Conservation (phyloP, 108 stramenopile species). For the Phaeodactylum tricornutum region DNA sequence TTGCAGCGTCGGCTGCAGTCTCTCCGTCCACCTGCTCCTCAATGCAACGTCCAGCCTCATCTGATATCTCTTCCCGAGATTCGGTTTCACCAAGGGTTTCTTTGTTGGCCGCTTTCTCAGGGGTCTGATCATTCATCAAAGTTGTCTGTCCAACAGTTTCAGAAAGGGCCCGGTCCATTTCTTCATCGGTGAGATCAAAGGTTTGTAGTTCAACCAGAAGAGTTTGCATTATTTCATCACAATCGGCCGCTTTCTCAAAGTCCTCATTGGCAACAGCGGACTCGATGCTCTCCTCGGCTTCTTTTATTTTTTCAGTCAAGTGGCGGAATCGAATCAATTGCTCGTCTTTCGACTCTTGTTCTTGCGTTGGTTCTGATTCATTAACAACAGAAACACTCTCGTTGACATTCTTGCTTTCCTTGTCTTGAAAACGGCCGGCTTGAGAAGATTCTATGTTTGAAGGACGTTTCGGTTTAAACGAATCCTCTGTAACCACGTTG, state of each 20-base stretch:
- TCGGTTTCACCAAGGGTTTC: background rate
- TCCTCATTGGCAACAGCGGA: slow-evolving; percentile 38
- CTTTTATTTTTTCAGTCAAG: slow-evolving; percentile 15
- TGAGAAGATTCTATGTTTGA: slow-evolving; percentile 4
- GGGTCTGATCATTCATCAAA: background rate
- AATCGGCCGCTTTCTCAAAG: slow-evolving; percentile 35
- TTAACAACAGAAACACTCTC: background rate
- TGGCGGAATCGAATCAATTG: slow-evolving; percentile 12
- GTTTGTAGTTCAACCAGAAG: slow-evolving; percentile 22
- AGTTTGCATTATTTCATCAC: slow-evolving; percentile 29
- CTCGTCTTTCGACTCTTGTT: background rate
- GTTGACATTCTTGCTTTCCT: slow-evolving; percentile 2
- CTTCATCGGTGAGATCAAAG: slow-evolving; percentile 36
- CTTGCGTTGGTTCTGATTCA: background rate
- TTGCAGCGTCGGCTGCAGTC: no score
- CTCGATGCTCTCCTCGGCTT: slow-evolving; percentile 26
- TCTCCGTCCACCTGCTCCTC: no score
- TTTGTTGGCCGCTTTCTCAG: background rate
- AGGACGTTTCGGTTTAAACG: slow-evolving; percentile 16
- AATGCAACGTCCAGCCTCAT: no score
- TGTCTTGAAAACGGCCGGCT: background rate
- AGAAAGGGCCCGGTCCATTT: slow-evolving; percentile 27
- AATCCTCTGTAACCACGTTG: no score
- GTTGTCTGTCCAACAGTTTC: slow-evolving; percentile 11
- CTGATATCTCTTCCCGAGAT: background rate